A percentile compares a stretch with the other conserved stretches of the same genome.
Evolutionary conservation across 495 filamentous ascomycete species (phyloP).

Genomic region (Penicillium diatomitis): DNA sequence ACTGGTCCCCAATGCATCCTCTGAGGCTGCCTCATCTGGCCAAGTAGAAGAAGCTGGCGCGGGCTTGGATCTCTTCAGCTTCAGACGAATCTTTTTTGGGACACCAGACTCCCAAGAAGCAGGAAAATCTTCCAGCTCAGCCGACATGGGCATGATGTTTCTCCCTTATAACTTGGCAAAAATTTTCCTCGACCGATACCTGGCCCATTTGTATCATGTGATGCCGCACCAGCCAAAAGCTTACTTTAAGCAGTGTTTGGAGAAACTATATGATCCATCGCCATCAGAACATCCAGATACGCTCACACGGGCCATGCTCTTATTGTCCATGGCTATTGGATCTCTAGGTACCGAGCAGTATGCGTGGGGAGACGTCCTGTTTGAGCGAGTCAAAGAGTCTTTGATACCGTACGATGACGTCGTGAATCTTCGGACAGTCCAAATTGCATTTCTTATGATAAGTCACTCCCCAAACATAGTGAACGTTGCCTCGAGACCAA

Average conservation of each 20-base stretch:
- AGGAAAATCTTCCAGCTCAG: slow-evolving; percentile 1
- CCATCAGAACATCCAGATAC: slow-evolving; percentile 16
- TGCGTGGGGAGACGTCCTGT: slow-evolving; percentile 32
- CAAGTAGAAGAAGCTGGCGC: slow-evolving; percentile 37
- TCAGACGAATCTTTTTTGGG: slow-evolving; percentile 38
- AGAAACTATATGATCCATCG: slow-evolving; percentile 21
- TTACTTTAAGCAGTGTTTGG: slow-evolving; percentile 20
- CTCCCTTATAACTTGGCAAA: slow-evolving; percentile 29
- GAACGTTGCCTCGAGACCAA: neutral
- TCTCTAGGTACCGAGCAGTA: slow-evolving; percentile 26
- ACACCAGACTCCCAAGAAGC: slow-evolving; percentile 27
- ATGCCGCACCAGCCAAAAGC: slow-evolving; percentile 23
- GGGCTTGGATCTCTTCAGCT: slow-evolving; percentile 36
- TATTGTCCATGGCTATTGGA: slow-evolving; percentile 25
- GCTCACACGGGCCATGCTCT: slow-evolving; percentile 18
- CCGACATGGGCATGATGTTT: slow-evolving; percentile 25
- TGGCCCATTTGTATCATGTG: slow-evolving; percentile 27
- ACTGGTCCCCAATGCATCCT: slow-evolving; percentile 21
- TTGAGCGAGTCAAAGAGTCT: slow-evolving; percentile 32
- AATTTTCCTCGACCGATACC: slow-evolving; percentile 23
- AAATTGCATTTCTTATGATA: slow-evolving; percentile 38
- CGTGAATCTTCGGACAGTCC: slow-evolving; percentile 35
- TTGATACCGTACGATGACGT: slow-evolving; percentile 27
- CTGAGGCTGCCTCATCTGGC: slow-evolving; percentile 16
- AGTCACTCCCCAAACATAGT: slow-evolving; percentile 9